A percentile compares a stretch with the other conserved stretches of the same genome.
These are phyloP conservation scores for Acaromyces ingoldii DNA, from an alignment of 1,284 basidiomycete species.

Conservation along the genomic window DNA sequence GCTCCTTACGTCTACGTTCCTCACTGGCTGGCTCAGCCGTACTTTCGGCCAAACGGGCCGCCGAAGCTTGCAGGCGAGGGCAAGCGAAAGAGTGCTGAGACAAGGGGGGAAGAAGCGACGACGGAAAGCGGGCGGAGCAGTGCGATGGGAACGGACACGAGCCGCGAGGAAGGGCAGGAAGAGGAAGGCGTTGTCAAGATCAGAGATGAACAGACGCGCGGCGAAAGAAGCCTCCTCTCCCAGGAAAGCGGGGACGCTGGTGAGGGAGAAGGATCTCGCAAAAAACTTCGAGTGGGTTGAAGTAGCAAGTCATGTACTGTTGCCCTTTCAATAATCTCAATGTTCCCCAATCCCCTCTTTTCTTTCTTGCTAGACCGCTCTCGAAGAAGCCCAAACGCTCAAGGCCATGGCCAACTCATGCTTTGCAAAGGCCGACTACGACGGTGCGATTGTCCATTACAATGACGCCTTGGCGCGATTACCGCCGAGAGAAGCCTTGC, in stretches of 20 bases:
- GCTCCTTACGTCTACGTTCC: too few relatives aligned
- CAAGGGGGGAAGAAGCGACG: slow-evolving; percentile 6
- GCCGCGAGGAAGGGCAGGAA: background rate
- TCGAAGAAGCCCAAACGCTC: slow-evolving; percentile 20
- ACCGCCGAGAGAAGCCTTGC: slow-evolving; percentile 17
- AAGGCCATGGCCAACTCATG: slow-evolving; percentile 28
- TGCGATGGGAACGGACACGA: background rate
- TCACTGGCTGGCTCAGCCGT: slow-evolving; percentile 80
- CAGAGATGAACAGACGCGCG: background rate
- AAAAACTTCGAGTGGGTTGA: slow-evolving; percentile 12
- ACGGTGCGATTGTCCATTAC: slow-evolving; percentile 26
- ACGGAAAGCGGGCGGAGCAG: background rate
- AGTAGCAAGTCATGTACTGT: background rate
- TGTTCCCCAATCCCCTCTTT: background rate
- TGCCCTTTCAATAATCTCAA: background rate
- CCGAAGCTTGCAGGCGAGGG: background rate
- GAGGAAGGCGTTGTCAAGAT: background rate
- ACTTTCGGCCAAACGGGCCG: slow-evolving; percentile 60
- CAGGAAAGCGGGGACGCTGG: background rate
- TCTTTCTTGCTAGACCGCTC: slow-evolving; percentile 2
- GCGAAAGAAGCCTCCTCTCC: too few relatives aligned
- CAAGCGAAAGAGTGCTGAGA: background rate
- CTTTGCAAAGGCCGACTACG: slow-evolving; percentile 23
- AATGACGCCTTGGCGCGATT: slow-evolving; percentile 26
- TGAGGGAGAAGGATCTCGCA: background rate